Conservation (phyloP, 78 protist species). For the Dictyostelium purpureum region DNA sequence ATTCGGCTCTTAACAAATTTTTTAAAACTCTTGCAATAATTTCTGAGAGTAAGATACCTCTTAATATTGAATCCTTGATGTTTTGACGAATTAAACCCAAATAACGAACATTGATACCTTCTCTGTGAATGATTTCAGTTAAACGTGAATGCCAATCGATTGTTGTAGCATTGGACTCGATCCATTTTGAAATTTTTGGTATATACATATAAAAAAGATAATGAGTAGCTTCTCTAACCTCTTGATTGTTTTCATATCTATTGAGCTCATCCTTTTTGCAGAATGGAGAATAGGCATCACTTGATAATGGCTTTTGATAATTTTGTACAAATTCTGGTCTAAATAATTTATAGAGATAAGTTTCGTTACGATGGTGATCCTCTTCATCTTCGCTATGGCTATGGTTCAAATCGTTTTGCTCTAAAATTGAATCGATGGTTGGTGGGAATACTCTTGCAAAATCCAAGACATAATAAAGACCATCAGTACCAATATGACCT, state of each 20-base stretch:
- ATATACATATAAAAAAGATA: constrained; percentile 21
- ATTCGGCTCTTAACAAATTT: constrained; percentile 43
- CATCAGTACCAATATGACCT: constrained; percentile 70
- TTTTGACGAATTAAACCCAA: constrained; percentile 54
- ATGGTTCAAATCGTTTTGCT: not conserved
- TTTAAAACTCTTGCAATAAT: constrained; percentile 63
- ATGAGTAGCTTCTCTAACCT: constrained; percentile 39
- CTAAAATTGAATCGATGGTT: constrained; percentile 8
- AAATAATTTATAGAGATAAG: constrained; percentile 68
- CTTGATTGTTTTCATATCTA: constrained; percentile 9
- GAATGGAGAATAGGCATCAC: constrained; percentile 82
- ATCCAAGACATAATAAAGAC: constrained; percentile 78
- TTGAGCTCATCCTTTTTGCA: constrained; percentile 1
- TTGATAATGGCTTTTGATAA: constrained; percentile 46
- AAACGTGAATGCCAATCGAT: constrained; percentile 42
- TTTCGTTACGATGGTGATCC: not conserved
- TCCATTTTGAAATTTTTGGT: constrained; percentile 40
- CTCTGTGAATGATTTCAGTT: constrained; percentile 77
- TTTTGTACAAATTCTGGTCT: constrained; percentile 84
- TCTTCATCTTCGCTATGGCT: not conserved
- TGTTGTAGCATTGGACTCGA: constrained; percentile 16
- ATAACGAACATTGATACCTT: constrained; percentile 79
- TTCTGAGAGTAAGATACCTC: constrained; percentile 41
- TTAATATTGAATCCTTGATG: constrained; percentile 6
- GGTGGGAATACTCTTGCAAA: constrained; percentile 84